phyloP scores from a whole-genome alignment of 768 basidiomycete genomes.

The Rhodosporidiobolus odoratus region DNA sequence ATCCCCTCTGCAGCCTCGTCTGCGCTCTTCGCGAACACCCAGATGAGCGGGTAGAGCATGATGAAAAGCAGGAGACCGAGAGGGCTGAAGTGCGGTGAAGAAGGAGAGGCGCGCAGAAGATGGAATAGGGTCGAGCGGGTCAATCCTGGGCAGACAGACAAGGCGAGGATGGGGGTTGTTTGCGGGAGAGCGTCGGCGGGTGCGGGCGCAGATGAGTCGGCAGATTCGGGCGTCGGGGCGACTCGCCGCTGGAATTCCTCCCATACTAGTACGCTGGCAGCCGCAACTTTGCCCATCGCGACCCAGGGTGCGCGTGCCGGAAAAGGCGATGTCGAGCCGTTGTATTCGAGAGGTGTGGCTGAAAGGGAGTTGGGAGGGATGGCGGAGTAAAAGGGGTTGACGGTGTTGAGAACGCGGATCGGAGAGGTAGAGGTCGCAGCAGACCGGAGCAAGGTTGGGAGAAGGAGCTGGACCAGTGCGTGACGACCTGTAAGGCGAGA shows the following conservation, averaged over 20 bases:
- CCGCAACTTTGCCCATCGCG: constrained; percentile 60
- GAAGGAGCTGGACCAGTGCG: constrained; percentile 33
- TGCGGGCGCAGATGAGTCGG: constrained; percentile 48
- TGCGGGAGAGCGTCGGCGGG: constrained; percentile 41
- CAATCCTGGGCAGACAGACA: constrained; percentile 70
- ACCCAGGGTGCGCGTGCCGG: constrained; percentile 50
- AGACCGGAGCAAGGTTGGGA: constrained; percentile 28
- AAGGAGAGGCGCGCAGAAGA: constrained; percentile 11
- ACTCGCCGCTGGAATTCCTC: constrained; percentile 77
- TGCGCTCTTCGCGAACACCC: constrained; percentile 31
- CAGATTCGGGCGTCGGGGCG: constrained; percentile 76
- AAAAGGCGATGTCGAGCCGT: constrained; percentile 32
- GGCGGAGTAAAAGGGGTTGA: constrained; percentile 86
- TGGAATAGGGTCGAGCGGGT: constrained; percentile 51
- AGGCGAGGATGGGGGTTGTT: constrained; percentile 68
- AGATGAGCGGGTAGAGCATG: constrained; percentile 31
- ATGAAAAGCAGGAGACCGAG: constrained; percentile 17
- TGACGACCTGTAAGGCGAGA: constrained; percentile 23
- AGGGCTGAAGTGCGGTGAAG: neutral
- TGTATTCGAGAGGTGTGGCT: constrained; percentile 35
- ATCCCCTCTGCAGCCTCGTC: constrained; percentile 26
- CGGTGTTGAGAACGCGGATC: constrained; percentile 77
- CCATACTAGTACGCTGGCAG: constrained; percentile 59
- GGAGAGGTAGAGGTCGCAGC: constrained; percentile 25
- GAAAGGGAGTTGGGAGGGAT: constrained; percentile 51